A percentile compares a stretch with the other conserved stretches of the same genome.
Evolutionary conservation across 371 early-diverging fungal genomes (phyloP).

Genomic region (Rhizoclosmatium hyalinum): DNA sequence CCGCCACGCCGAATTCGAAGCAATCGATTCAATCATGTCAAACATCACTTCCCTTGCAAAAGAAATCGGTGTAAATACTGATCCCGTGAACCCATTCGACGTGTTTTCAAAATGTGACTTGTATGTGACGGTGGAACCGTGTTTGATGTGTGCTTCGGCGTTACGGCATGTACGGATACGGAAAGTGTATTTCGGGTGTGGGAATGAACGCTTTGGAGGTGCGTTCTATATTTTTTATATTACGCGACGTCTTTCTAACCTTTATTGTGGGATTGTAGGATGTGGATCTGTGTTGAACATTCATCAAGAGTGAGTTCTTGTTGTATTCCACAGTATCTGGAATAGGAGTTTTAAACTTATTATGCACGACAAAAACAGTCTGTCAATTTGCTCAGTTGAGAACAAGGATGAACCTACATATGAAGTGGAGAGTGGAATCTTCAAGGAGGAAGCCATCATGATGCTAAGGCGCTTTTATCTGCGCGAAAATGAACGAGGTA

Average conservation of each 20-base stretch:
- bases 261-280: neutral
- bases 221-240: neutral
- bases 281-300: slow-evolving; percentile 15
- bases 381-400: neutral
- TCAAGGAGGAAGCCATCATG: slow-evolving; percentile 82
- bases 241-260: neutral
- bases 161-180: slow-evolving; percentile 78
- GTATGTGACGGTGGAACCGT: slow-evolving; percentile 99
- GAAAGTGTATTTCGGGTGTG: slow-evolving; percentile 86
- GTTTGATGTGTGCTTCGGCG: slow-evolving; percentile 98
- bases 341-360: neutral
- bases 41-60: neutral
- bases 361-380: neutral
- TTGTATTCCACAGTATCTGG: neutral
- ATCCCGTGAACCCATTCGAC: neutral
- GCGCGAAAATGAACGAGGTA: slow-evolving; percentile 88
- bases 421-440: slow-evolving; percentile 73
- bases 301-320: slow-evolving; percentile 1
- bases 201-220: slow-evolving; percentile 96
- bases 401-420: slow-evolving; percentile 48
- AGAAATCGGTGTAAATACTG: neutral
- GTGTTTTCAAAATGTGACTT: slow-evolving; percentile 72
- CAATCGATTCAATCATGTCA: slow-evolving; percentile 77
- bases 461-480: slow-evolving; percentile 89
- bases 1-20: slow-evolving; percentile 91